Conservation (phyloP, 495 filamentous ascomycete genomes). For the Acidiella bohemica region DNA sequence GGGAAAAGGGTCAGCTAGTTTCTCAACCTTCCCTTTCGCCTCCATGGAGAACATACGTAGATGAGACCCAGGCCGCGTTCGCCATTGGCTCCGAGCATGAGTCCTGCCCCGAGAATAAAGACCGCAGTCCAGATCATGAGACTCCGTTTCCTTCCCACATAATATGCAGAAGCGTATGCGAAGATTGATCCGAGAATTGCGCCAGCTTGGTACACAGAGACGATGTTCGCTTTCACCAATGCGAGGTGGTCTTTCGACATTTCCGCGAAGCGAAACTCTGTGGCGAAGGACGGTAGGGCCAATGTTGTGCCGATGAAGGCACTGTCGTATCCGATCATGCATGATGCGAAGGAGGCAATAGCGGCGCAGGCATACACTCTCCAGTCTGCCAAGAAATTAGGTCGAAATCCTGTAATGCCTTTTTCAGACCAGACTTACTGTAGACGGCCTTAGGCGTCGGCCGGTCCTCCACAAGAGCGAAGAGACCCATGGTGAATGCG, state of each 20-base stretch:
- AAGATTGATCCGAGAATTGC: constrained; percentile 15
- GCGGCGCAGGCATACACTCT: constrained; percentile 48
- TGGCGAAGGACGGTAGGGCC: constrained; percentile 44
- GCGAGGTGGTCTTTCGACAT: constrained; percentile 30
- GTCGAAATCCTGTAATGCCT: too few relatives aligned
- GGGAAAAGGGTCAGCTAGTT: background rate
- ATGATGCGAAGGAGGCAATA: constrained; percentile 54
- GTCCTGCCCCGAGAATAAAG: constrained; percentile 50
- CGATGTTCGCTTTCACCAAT: constrained; percentile 50
- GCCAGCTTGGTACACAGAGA: constrained; percentile 30
- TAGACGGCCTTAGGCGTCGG: constrained; percentile 53
- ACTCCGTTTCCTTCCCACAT: constrained; percentile 42
- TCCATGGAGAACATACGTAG: background rate
- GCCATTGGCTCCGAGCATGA: constrained; percentile 47
- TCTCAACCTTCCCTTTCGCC: too few relatives aligned
- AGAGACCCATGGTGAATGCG: constrained; percentile 10
- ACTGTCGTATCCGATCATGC: constrained; percentile 52
- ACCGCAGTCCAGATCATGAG: constrained; percentile 40
- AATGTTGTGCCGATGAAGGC: constrained; percentile 61
- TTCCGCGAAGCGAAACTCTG: constrained; percentile 42
- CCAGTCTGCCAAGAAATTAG: too few relatives aligned
- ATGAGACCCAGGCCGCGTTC: constrained; percentile 39
- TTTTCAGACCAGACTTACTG: too few relatives aligned
- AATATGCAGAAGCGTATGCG: constrained; percentile 41
- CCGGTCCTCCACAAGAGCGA: constrained; percentile 48